Evolutionary conservation across 805 yeast genomes (phyloP).

Genomic region (Ogataea salicorniae): DNA sequence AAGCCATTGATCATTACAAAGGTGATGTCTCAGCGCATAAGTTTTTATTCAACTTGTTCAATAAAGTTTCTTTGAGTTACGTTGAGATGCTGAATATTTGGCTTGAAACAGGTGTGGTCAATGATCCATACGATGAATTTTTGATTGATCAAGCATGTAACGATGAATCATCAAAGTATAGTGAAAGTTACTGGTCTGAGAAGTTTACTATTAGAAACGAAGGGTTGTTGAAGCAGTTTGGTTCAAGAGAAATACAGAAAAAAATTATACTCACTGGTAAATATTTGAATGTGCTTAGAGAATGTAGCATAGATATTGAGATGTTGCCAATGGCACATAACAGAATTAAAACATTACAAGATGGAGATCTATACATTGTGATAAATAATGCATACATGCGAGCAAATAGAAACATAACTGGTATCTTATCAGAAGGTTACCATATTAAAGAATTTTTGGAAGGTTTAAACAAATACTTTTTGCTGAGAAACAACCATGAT

Average conservation of each 20-base stretch:
- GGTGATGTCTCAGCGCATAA: conserved; percentile 60
- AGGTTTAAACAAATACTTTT: conserved; percentile 51
- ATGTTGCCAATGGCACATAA: conserved; percentile 1
- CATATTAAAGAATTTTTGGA: conserved; percentile 43
- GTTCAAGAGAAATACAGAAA: conserved; percentile 45
- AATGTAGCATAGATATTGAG: conserved; percentile 43
- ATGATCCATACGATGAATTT: conserved; percentile 82
- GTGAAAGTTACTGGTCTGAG: conserved; percentile 68
- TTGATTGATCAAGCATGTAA: conserved; percentile 44
- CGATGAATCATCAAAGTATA: conserved; percentile 8
- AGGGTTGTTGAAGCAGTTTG: conserved; percentile 66
- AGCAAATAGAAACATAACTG: conserved; percentile 59
- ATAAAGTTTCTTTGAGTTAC: conserved; percentile 57
- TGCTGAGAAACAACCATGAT: conserved; percentile 46
- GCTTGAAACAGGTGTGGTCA: conserved; percentile 67
- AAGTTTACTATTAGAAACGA: conserved; percentile 70
- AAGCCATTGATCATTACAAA: conserved; percentile 46
- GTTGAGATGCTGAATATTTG: conserved; percentile 68
- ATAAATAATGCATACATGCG: conserved; percentile 57
- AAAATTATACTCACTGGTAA: conserved; percentile 81
- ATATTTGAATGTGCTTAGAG: conserved; percentile 65
- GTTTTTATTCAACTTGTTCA: conserved; percentile 50
- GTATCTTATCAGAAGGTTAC: conserved; percentile 57
- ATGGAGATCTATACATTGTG: conserved; percentile 41
- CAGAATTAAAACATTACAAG: conserved; percentile 23